Evolutionary conservation across 768 basidiomycete species (phyloP).

Genomic region (Kwoniella botswanensis): DNA sequence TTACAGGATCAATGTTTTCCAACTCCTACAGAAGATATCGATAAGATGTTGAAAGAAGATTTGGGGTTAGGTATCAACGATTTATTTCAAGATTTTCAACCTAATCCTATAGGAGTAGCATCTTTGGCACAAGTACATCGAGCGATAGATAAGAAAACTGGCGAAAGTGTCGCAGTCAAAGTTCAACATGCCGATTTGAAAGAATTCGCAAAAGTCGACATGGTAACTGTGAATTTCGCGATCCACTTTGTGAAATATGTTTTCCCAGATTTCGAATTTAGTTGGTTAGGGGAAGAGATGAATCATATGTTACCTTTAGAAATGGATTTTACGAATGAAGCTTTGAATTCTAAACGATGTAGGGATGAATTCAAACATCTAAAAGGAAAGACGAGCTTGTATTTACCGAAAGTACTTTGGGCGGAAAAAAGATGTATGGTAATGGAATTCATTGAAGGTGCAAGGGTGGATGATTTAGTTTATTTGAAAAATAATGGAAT

Average conservation of each 20-base stretch:
- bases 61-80: constrained; percentile 69
- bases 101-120: constrained; percentile 88
- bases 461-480: constrained; percentile 81
- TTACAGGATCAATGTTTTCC: constrained; percentile 90
- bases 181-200: constrained; percentile 88
- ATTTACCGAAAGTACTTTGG: constrained; percentile 77
- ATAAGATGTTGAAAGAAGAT: constrained; percentile 76
- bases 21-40: constrained; percentile 77
- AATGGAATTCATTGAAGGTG: constrained; percentile 87
- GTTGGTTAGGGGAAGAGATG: constrained; percentile 95
- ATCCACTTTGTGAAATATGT: constrained; percentile 85
- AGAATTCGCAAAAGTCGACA: constrained; percentile 87
- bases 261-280: constrained; percentile 96
- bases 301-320: constrained; percentile 73
- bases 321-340: constrained; percentile 93
- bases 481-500: constrained; percentile 82
- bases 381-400: constrained; percentile 71
- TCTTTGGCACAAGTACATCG: constrained; percentile 94
- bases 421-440: constrained; percentile 83
- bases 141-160: constrained; percentile 72
- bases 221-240: constrained; percentile 60
- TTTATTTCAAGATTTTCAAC: constrained; percentile 83
- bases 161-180: constrained; percentile 76
- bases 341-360: constrained; percentile 77
- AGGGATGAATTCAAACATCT: constrained; percentile 71